Percentiles rank a stretch among this genome's conserved stretches.
phyloP scores from a whole-genome alignment of 2,329 filamentous ascomycete genomes.

The Botrytis squamosa region DNA sequence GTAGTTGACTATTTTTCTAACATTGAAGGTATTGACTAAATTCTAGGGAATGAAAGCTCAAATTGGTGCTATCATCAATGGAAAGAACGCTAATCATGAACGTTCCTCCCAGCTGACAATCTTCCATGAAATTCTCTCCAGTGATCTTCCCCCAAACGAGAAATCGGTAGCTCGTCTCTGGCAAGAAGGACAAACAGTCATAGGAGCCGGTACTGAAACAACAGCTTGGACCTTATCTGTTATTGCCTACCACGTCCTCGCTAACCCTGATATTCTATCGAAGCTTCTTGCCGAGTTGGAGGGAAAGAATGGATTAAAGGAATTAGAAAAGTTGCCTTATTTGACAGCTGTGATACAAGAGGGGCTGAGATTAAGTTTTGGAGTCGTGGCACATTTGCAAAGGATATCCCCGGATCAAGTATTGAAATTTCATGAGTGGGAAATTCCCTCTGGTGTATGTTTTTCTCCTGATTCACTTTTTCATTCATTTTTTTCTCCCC shows the following conservation, averaged over 20 bases:
- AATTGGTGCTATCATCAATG: conserved; percentile 24
- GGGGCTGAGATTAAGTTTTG: conserved; percentile 39
- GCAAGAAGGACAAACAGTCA: conserved; percentile 39
- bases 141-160: conserved; percentile 40
- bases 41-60: conserved; percentile 40
- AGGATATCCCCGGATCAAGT: conserved; percentile 33
- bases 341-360: conserved; percentile 40
- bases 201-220: conserved; percentile 43
- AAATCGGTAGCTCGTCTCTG: conserved; percentile 39
- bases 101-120: conserved; percentile 30
- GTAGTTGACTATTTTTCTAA: neutral
- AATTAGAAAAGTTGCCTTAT: conserved; percentile 37
- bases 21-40: neutral
- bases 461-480: neutral
- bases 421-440: conserved; percentile 27
- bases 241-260: conserved; percentile 41
- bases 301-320: conserved; percentile 24
- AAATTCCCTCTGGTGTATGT: conserved; percentile 22
- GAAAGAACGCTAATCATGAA: conserved; percentile 18
- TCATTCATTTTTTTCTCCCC: too few relatives aligned
- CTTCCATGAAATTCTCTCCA: conserved; percentile 34
- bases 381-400: conserved; percentile 36
- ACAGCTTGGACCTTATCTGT: conserved; percentile 40
- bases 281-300: conserved; percentile 41
- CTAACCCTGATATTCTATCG: conserved; percentile 36